Evolutionary conservation across 768 basidiomycete species (phyloP), one percentile per base, ranked within the genome.

Genomic region (Mycena albidolilacea): DNA sequence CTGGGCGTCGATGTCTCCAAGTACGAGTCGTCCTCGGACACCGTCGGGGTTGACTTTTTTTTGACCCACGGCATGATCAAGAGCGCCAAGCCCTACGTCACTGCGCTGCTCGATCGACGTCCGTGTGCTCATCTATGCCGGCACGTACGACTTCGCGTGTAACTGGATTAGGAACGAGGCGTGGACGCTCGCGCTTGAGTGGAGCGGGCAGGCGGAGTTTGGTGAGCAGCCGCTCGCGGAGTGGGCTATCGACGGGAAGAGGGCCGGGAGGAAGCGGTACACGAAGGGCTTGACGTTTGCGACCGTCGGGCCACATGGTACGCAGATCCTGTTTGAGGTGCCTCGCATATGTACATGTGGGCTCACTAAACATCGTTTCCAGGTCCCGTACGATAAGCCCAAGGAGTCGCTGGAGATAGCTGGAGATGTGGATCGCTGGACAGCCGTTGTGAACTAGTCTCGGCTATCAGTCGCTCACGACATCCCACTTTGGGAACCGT

Each of bases 261-360:
- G 81, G 78, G 74, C 73, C 77, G 90, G 81, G 52, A 78, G 77
- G 71, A 82, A 81, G 43, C 81, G 85, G 73, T 81, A 78, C 52
- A 80, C 79, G 35, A 87, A 86, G 9, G 87, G 87, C 21, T 81
- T 95, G 67, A 93, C 91, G 48, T 93, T 91, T 78, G 89, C 87
- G 17, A 92, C 90, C 0, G 81, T 93, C 48, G 81, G 93, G 93
- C n/a, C 93, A 95, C 82, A 92, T 90, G 89, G 88, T 89, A 77
- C 74, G 86, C 82, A 7, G n/a, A 15, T 48, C 12, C 5, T 21
- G 7, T 52, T 52, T 7, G 14, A n/a, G n/a, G 50, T 7, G 52
- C 30, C 10, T 41, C 3, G 3, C 30, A 30, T 19, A n/a, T n/a
- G n/a, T n/a, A n/a, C n/a, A 15, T 30, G 21, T 46, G 44, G 41